phyloP scores from a whole-genome alignment of 2,329 filamentous ascomycete species.

The Teratosphaeriaceae sp. region DNA sequence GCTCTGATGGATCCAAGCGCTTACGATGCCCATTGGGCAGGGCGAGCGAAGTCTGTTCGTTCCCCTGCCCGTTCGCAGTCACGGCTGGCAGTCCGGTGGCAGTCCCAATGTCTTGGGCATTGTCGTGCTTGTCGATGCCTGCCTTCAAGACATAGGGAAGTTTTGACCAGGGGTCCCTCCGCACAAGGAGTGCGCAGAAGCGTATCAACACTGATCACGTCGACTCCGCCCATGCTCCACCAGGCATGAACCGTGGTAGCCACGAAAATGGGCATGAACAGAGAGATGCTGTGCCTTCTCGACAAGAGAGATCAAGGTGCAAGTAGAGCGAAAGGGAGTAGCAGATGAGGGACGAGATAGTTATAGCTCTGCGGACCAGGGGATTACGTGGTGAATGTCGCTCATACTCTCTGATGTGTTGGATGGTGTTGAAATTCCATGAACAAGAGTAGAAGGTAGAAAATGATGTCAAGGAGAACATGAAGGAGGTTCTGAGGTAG shows the following conservation, averaged over 20 bases:
- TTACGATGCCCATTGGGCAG: neutral
- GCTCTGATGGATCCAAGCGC: neutral
- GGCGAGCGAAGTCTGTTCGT: neutral
- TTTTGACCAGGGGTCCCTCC: constrained; percentile 21
- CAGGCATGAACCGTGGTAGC: constrained; percentile 21
- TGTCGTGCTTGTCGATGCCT: neutral
- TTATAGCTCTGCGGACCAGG: constrained; percentile 22
- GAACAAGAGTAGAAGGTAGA: neutral
- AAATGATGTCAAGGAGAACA: neutral
- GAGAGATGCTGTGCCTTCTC: constrained; percentile 15
- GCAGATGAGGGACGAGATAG: constrained; percentile 21
- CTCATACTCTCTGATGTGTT: neutral
- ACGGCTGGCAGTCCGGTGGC: constrained; percentile 2
- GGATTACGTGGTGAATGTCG: constrained; percentile 17
- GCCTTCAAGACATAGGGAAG: constrained; percentile 12
- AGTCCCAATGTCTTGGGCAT: neutral
- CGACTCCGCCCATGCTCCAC: constrained; percentile 21
- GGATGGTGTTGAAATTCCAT: neutral
- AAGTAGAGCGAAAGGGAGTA: constrained; percentile 20
- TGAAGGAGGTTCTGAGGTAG: neutral
- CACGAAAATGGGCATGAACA: constrained; percentile 22
- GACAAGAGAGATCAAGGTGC: constrained; percentile 19
- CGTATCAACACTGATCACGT: constrained; percentile 23
- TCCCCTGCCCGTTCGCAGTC: neutral
- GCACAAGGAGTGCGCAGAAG: constrained; percentile 22